Evolutionary conservation across 2,329 filamentous ascomycete genomes (phyloP), one percentile per base, ranked within the genome.

Genomic region (Teratosphaeria destructans): DNA sequence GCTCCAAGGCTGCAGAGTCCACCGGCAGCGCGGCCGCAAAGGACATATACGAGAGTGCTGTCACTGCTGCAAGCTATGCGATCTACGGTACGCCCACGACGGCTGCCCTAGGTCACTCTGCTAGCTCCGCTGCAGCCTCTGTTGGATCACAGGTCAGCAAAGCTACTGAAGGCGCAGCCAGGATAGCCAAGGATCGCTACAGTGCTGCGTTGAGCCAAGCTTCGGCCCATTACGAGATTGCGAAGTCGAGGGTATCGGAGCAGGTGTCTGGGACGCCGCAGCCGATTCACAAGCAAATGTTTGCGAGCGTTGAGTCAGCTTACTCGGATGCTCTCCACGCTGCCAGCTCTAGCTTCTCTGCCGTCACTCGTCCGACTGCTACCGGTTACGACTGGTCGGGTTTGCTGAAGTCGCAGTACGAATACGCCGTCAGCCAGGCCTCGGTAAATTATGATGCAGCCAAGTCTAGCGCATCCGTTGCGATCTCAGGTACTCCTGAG

Each of bases 391-490:
- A 52, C 27, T 54, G 56, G 56, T 10, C 37, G 16, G 43, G 19
- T 3, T n/a, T 49, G 4, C 8, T 49, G 5, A 49, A 49, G 16
- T 76, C 76, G 16, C 82, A 81, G 7, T 91, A 90, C 71, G 82
- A 81, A 7, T 81, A 81, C 27, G 88, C 88, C 23, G 73, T 88
- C 10, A 82, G 81, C 52, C 77, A 81, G 49, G 89, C 88, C 3
- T 83, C 84, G n/a, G 79, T 83, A 49, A 85, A 87, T 57, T 89
- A 89, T 65, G 81, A 81, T 0, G 83, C 83, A 19, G 88, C 87
- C 10, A 83, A 85, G 66, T 86, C 86, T 1, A 78, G 83, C 32
- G 78, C 88, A 2, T 89, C 86, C 1, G 81, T 78, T 4, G 82
- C 89, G 66, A 80, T 90, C 52, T 84, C 82, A 29, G 87, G 87